phyloP scores from a whole-genome alignment of 2,329 filamentous ascomycete genomes.

The Alternaria triticina region DNA sequence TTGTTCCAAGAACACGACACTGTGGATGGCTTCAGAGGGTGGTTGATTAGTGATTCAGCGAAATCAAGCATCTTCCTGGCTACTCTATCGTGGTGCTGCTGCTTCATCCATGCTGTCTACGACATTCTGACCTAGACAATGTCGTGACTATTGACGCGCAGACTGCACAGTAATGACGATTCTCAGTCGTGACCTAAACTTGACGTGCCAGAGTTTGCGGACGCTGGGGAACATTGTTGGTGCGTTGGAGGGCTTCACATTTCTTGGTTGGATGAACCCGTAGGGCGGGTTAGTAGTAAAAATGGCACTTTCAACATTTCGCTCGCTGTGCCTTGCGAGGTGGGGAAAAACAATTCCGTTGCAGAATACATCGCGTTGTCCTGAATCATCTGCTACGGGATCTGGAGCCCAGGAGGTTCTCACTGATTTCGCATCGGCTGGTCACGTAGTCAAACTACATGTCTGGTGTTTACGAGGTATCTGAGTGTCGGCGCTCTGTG shows the following conservation, averaged over 20 bases:
- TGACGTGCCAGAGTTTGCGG: background rate
- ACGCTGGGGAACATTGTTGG: background rate
- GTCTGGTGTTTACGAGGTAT: background rate
- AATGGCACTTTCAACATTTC: background rate
- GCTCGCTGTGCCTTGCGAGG: background rate
- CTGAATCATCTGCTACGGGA: background rate
- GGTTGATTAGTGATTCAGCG: background rate
- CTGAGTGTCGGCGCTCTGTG: background rate
- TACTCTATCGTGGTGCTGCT: background rate
- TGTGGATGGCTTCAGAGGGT: background rate
- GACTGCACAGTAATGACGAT: background rate
- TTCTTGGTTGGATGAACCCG: too few species aligned
- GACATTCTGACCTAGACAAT: background rate
- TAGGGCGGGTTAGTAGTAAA: background rate
- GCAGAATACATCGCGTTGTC: background rate
- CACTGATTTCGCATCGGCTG: fast-evolving
- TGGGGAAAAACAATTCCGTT: background rate
- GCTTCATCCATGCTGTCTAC: background rate
- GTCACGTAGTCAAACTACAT: background rate
- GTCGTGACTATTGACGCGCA: background rate
- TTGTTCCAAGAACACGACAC: background rate
- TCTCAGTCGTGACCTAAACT: background rate
- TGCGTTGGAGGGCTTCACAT: background rate
- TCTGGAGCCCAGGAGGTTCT: background rate
- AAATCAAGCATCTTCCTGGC: background rate